Evolutionary conservation across 495 filamentous ascomycete genomes (phyloP).

Genomic region (Aspergillus conjunctus): DNA sequence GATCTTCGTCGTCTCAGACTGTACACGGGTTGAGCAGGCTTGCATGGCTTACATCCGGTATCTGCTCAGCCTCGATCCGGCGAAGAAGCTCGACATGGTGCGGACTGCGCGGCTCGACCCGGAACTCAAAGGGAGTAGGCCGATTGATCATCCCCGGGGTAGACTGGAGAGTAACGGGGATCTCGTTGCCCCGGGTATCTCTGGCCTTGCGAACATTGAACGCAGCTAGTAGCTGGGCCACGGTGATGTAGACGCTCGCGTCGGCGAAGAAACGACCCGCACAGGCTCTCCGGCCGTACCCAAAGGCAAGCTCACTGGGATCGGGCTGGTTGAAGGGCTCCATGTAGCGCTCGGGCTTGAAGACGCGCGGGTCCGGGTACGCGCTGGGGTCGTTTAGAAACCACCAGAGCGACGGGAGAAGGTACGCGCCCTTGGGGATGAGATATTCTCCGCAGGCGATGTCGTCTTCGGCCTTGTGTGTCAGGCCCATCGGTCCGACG

Average conservation of each 20-base stretch:
- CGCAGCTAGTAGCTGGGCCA: slow-evolving; percentile 54
- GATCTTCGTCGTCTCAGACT: no score
- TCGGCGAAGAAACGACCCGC: slow-evolving; percentile 60
- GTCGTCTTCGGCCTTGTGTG: slow-evolving; percentile 56
- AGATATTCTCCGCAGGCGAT: slow-evolving; percentile 42
- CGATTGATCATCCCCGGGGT: no score
- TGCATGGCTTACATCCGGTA: no score
- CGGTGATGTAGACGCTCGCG: slow-evolving; percentile 50
- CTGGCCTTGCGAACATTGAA: slow-evolving; percentile 50
- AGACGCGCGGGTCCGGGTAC: slow-evolving; percentile 23
- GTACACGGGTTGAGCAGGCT: no score
- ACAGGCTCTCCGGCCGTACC: slow-evolving; percentile 60
- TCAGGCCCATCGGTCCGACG: slow-evolving; percentile 45
- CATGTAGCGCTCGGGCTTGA: slow-evolving; percentile 43
- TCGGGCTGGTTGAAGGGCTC: slow-evolving; percentile 23
- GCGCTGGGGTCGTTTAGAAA: slow-evolving; percentile 20
- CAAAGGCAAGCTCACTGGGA: slow-evolving; percentile 47
- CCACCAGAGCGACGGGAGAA: slow-evolving; percentile 46
- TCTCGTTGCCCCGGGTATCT: no score
- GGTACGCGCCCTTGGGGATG: slow-evolving; percentile 46
- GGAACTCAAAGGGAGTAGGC: no score
- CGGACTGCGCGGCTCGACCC: no score
- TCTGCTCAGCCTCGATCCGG: no score
- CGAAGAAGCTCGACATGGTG: no score
- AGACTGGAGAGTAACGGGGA: no score